A percentile compares a stretch with the other conserved stretches of the same genome.
Conservation (phyloP, 1,284 basidiomycete species). For the Irpex sp. region DNA sequence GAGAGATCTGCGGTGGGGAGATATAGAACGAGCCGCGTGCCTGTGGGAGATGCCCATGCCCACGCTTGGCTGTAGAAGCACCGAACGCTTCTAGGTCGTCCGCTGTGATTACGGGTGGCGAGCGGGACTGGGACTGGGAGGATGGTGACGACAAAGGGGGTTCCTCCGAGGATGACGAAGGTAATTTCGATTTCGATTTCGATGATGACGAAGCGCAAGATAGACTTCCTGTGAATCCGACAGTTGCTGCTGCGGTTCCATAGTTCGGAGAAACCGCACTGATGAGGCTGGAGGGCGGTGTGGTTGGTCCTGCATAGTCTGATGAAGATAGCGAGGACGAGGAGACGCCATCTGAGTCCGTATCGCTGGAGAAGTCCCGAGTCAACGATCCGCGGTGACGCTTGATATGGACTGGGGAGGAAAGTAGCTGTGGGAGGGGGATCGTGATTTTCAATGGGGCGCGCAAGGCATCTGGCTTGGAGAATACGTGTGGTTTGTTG, state of each 20-base stretch:
- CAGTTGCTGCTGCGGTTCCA: neutral
- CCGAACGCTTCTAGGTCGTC: neutral
- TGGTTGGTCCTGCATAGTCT: slow-evolving; percentile 9
- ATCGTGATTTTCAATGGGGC: slow-evolving; percentile 9
- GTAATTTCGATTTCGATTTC: neutral
- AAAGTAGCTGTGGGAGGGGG: slow-evolving; percentile 4
- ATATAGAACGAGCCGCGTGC: neutral
- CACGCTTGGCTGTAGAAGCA: neutral
- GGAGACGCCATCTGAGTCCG: slow-evolving; percentile 5
- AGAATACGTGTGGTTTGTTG: slow-evolving; percentile 3
- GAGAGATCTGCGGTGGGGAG: neutral
- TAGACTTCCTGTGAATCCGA: neutral
- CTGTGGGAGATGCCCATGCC: neutral
- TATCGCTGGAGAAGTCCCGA: neutral
- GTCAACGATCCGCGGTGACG: neutral
- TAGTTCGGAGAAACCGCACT: slow-evolving; percentile 5
- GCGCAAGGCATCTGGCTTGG: slow-evolving; percentile 4
- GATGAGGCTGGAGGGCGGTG: slow-evolving; percentile 5
- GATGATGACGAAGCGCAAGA: neutral
- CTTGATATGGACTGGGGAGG: neutral
- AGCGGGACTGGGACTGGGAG: neutral
- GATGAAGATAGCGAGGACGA: slow-evolving; percentile 5
- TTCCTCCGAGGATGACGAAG: slow-evolving; percentile 2
- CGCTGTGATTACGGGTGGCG: neutral
- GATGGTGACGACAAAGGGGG: neutral